Conservation (phyloP, 2,329 filamentous ascomycete species). For the Alternaria sp. region DNA sequence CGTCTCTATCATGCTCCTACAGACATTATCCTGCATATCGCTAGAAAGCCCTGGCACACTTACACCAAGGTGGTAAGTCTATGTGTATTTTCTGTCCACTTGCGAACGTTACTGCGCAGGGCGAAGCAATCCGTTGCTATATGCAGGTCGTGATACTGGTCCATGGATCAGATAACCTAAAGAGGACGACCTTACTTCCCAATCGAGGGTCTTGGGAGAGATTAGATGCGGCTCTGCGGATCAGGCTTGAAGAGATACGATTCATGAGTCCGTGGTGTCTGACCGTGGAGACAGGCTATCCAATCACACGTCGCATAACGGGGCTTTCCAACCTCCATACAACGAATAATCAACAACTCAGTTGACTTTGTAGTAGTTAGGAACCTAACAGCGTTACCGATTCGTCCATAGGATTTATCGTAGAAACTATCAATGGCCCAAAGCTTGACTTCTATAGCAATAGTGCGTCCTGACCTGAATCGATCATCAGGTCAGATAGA, state of each 20-base stretch:
- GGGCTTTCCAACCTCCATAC: too few species aligned
- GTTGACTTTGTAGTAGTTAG: background rate
- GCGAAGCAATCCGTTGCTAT: background rate
- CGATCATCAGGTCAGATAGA: background rate
- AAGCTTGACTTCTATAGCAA: background rate
- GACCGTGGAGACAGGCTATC: background rate
- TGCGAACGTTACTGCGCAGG: background rate
- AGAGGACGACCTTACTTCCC: background rate
- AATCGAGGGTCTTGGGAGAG: background rate
- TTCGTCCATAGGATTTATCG: background rate
- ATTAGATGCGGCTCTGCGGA: background rate
- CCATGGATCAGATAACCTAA: background rate
- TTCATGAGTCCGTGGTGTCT: background rate
- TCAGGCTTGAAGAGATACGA: background rate
- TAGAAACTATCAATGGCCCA: background rate
- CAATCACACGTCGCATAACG: background rate
- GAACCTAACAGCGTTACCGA: background rate
- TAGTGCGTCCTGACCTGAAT: background rate
- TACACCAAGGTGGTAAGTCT: background rate
- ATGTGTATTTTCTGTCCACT: background rate
- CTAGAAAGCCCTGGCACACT: background rate
- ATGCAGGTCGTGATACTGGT: background rate
- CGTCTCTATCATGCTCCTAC: background rate
- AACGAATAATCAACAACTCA: too few species aligned
- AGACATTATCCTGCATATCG: background rate